Base-by-base conservation (phyloP, 768 basidiomycete species). In the Podaxis mareebaensis region DNA sequence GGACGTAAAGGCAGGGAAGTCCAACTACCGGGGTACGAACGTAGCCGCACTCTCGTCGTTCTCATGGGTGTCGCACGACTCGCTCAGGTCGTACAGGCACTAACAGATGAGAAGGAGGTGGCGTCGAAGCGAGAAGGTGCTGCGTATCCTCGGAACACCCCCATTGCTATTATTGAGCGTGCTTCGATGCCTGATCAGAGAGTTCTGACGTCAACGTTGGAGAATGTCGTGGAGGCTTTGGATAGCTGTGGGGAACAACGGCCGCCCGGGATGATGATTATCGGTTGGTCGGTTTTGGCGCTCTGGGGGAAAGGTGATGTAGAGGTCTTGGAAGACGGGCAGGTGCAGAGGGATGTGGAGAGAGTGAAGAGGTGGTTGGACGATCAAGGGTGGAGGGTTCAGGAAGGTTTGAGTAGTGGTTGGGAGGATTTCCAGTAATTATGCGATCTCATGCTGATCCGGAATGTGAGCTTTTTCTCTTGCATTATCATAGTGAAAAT, bases 21-120 rank as follows among this genome's bases (percentile, higher is more conserved):
- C 15, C 79, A 82, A 49, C 76, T 99, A n/a, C 96, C 96, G 0
- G 91, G 89, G 4, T 99, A 99, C 76, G 87, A 91, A 66, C 85
- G 95, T 8, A 78, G 81, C 1, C 80, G 93, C 61, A 96, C 95
- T 1, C 78, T 96, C 13, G 83, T 95, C 58, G 79, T 99, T 38
- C 81, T 99, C 56, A 99, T 99, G 97, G 95, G 96, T 49, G 93
- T 98, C 26, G 97, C 96, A 17, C 81, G 97, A 26, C 81, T 99
- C 3, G 70, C 76, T 6, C 83, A 88, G 63, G 86, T 99, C 22
- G 78, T 97, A 11, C 75, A 83, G 4, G 84, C 89, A 8, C 79
- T 98, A 28, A 67, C 71, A 36, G 67, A 67, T 20, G 67, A 65
- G 22, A 66, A 65, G 1, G 67, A 42, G 22, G 10, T 52, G 20